phyloP scores from a whole-genome alignment of 164 flowering plant genomes.

The Vitis rupestris region DNA sequence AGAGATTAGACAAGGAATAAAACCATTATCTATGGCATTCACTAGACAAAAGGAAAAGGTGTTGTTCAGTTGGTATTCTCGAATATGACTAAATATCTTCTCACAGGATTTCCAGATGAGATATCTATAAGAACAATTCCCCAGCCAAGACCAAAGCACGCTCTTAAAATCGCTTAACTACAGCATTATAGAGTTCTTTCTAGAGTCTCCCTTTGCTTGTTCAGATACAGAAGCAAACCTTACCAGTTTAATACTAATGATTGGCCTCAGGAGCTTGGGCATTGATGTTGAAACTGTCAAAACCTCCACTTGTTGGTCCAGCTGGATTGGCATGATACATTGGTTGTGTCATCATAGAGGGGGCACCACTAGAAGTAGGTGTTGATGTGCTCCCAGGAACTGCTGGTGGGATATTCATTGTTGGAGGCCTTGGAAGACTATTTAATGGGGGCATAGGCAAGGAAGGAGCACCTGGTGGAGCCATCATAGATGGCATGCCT shows the following conservation, averaged over 20 bases:
- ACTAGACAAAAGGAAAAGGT: too few species aligned
- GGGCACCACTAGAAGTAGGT: constrained; percentile 43
- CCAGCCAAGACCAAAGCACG: too few species aligned
- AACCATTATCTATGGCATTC: too few species aligned
- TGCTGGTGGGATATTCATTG: constrained; percentile 25
- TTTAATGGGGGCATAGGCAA: constrained; percentile 42
- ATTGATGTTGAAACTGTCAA: constrained; percentile 35
- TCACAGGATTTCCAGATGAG: too few species aligned
- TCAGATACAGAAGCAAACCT: background rate
- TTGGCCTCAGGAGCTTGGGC: constrained; percentile 38
- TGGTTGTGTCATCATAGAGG: constrained; percentile 35
- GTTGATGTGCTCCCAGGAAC: constrained; percentile 39
- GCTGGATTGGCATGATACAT: constrained; percentile 47
- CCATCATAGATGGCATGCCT: constrained; percentile 52
- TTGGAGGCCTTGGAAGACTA: constrained; percentile 57
- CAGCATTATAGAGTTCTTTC: too few species aligned
- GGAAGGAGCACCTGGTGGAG: constrained; percentile 66
- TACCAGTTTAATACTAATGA: constrained; percentile 21
- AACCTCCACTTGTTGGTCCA: constrained; percentile 42
- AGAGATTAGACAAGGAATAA: too few species aligned
- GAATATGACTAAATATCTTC: too few species aligned
- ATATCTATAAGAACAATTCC: too few species aligned
- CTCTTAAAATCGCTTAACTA: too few species aligned
- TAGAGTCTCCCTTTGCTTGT: too few species aligned
- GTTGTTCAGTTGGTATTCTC: too few species aligned